These are phyloP conservation scores for Skeletonema marinoi DNA, from an alignment of 108 stramenopile species.

Conservation along the genomic window DNA sequence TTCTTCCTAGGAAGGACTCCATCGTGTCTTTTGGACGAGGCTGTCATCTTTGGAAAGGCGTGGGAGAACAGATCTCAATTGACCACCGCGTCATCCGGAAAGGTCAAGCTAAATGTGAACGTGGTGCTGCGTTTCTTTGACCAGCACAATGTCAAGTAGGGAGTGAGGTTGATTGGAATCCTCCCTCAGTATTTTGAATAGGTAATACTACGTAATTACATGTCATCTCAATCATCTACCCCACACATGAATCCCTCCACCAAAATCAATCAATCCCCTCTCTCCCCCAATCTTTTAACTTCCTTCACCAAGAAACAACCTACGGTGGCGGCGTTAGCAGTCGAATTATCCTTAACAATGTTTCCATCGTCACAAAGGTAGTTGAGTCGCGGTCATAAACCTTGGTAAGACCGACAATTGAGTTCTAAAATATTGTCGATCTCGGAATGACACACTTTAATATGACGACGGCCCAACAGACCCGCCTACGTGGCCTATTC, in stretches of 20 bases:
- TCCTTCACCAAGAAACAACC: constrained; percentile 14
- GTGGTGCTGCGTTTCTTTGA: constrained; percentile 10
- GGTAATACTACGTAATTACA: not conserved
- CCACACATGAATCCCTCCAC: constrained; percentile 4
- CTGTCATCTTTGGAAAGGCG: constrained; percentile 54
- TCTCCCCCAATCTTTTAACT: too few species aligned
- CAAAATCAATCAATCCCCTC: too few species aligned
- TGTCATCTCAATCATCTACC: not conserved
- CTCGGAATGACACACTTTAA: constrained; percentile 46
- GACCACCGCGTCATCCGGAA: constrained; percentile 50
- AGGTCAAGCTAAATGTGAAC: constrained; percentile 25
- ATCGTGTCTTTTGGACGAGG: constrained; percentile 51
- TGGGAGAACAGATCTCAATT: constrained; percentile 60
- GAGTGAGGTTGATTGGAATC: too few species aligned
- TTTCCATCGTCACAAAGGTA: constrained; percentile 32
- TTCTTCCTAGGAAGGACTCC: constrained; percentile 58
- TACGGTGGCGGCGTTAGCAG: constrained; percentile 53
- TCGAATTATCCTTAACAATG: constrained; percentile 28
- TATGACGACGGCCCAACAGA: constrained; percentile 82
- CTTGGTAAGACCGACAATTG: not conserved
- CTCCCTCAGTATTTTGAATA: not conserved
- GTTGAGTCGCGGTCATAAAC: constrained; percentile 40
- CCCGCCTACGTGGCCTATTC: constrained; percentile 82
- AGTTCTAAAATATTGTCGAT: not conserved
- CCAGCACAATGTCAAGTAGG: constrained; percentile 1